phyloP scores from a whole-genome alignment of 495 filamentous ascomycete genomes.

The Terfezia boudieri region DNA sequence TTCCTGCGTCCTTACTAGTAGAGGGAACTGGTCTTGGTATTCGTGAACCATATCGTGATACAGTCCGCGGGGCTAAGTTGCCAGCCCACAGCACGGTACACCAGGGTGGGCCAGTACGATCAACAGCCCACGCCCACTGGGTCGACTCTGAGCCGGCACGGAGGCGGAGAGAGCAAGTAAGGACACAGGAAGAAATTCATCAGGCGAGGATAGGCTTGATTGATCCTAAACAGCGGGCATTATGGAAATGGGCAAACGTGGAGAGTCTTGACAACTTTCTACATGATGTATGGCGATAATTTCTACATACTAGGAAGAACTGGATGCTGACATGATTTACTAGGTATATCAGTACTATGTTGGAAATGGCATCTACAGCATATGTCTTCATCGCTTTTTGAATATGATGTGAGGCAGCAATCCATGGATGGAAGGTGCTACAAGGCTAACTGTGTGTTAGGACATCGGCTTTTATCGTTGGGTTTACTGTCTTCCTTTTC shows the following conservation, averaged over 20 bases:
- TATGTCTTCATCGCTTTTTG: conserved; percentile 44
- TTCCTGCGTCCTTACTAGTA: conserved; percentile 69
- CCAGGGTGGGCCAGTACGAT: conserved; percentile 7
- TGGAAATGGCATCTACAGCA: conserved; percentile 76
- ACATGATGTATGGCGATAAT: conserved; percentile 27
- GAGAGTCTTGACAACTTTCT: conserved; percentile 81
- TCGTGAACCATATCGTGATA: background rate
- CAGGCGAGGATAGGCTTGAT: conserved; percentile 26
- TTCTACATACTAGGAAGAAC: too few species aligned
- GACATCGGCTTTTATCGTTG: conserved; percentile 55
- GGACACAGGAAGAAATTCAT: conserved; percentile 34
- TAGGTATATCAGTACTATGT: conserved; percentile 70
- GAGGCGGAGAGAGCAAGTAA: conserved; percentile 22
- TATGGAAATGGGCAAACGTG: conserved; percentile 93
- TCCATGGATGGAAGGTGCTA: too few species aligned
- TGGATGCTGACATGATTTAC: background rate
- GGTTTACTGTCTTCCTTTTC: conserved; percentile 63
- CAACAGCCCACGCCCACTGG: conserved; percentile 10
- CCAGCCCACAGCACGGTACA: background rate
- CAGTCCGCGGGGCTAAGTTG: background rate
- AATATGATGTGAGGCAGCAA: conserved; percentile 43
- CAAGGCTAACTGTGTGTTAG: conserved; percentile 16
- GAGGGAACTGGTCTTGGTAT: conserved; percentile 28
- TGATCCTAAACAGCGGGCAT: conserved; percentile 58
- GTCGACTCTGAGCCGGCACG: conserved; percentile 15